A percentile compares a stretch with the other conserved stretches of the same genome.
Conservation (phyloP, 2,329 filamentous ascomycete genomes). For the Pseudocercospora musae region DNA sequence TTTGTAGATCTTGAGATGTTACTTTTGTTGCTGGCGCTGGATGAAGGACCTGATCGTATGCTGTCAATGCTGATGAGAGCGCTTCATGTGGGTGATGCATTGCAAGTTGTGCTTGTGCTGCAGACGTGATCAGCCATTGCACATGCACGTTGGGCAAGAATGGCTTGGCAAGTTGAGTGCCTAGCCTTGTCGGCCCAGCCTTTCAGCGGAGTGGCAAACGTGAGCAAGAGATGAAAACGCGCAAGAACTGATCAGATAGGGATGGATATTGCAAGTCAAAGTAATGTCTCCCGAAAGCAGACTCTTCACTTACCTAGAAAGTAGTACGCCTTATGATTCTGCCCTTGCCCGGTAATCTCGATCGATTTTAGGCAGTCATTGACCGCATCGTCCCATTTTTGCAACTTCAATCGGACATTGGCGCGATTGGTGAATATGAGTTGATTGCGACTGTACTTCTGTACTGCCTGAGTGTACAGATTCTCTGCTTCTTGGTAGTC, state of each 20-base stretch:
- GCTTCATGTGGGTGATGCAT: constrained; percentile 71
- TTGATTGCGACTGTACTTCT: constrained; percentile 72
- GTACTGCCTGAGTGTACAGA: constrained; percentile 70
- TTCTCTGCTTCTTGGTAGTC: constrained; percentile 65
- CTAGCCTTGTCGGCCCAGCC: constrained; percentile 12
- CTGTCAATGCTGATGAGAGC: constrained; percentile 64
- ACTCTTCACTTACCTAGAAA: constrained; percentile 53
- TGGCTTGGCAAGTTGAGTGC: background rate
- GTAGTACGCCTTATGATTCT: constrained; percentile 68
- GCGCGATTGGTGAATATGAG: constrained; percentile 87
- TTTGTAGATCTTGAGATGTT: constrained; percentile 33
- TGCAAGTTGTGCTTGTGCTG: constrained; percentile 74
- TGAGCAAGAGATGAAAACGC: background rate
- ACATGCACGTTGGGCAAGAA: background rate
- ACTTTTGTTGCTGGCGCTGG: constrained; percentile 59
- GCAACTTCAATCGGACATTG: constrained; percentile 73
- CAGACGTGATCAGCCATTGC: background rate
- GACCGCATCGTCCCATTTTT: constrained; percentile 70
- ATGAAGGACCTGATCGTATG: constrained; percentile 56
- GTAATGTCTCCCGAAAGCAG: background rate
- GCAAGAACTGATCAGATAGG: background rate
- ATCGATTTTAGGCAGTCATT: constrained; percentile 75
- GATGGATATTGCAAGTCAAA: background rate
- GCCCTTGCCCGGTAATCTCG: constrained; percentile 53
- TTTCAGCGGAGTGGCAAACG: constrained; percentile 6